These are phyloP conservation scores for Globisporangium sylvaticum DNA, from an alignment of 352 stramenopile genomes.

Conservation along the genomic window DNA sequence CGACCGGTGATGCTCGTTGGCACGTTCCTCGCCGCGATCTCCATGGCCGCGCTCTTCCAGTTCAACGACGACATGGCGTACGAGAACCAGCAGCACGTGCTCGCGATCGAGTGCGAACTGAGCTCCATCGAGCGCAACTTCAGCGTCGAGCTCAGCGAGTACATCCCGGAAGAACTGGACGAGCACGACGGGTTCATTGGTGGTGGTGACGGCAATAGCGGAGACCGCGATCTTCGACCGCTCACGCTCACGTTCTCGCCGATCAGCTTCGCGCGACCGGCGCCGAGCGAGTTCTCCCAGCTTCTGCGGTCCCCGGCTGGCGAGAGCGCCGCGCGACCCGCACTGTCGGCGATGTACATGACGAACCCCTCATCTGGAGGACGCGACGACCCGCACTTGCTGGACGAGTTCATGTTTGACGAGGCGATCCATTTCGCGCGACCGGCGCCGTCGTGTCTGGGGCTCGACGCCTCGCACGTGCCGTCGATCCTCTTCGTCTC, in stretches of 20 bases:
- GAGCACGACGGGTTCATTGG: slow-evolving; percentile 3
- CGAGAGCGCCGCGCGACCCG: neutral
- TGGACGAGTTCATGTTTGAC: slow-evolving; percentile 17
- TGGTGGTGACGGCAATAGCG: neutral
- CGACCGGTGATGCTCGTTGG: slow-evolving; percentile 66
- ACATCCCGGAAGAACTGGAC: slow-evolving; percentile 16
- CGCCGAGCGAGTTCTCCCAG: slow-evolving; percentile 30
- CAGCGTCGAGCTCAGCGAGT: slow-evolving; percentile 47
- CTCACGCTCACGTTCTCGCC: slow-evolving; percentile 17
- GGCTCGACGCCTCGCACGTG: slow-evolving; percentile 39
- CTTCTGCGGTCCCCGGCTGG: slow-evolving; percentile 20
- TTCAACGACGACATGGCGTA: slow-evolving; percentile 79
- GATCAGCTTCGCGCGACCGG: slow-evolving; percentile 13
- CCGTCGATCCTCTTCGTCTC: slow-evolving; percentile 58
- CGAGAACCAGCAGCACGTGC: slow-evolving; percentile 54
- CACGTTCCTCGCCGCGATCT: slow-evolving; percentile 46
- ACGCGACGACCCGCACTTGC: neutral
- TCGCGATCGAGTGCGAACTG: slow-evolving; percentile 55
- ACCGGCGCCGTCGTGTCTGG: slow-evolving; percentile 23
- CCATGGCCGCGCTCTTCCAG: slow-evolving; percentile 63
- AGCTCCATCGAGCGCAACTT: slow-evolving; percentile 67
- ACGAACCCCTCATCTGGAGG: slow-evolving; percentile 12
- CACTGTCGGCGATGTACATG: slow-evolving; percentile 13
- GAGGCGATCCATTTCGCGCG: slow-evolving; percentile 5
- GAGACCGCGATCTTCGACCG: neutral